Percentiles rank a stretch among this genome's conserved stretches.
Conservation (phyloP, 768 basidiomycete species). For the Paxillus involutus region DNA sequence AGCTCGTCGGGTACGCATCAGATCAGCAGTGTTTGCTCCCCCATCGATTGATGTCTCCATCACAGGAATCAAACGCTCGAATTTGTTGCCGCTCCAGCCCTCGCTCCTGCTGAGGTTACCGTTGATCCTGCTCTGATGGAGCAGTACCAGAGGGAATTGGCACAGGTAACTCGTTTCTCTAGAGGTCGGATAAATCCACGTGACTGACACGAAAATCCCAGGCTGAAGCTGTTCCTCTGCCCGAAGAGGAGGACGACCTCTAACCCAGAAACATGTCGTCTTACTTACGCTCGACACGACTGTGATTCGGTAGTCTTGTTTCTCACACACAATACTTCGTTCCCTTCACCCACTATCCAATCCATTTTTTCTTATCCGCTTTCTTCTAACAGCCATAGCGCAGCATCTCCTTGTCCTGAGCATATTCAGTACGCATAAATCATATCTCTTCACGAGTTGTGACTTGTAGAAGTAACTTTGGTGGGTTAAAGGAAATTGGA, state of each 20-base stretch:
- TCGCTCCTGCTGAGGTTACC: constrained; percentile 89
- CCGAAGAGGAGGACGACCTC: constrained; percentile 94
- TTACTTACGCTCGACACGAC: constrained; percentile 19
- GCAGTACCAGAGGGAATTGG: constrained; percentile 78
- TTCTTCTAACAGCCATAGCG: constrained; percentile 25
- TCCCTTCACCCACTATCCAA: constrained; percentile 17
- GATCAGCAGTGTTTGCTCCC: not conserved
- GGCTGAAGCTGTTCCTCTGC: constrained; percentile 92
- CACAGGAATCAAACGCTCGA: constrained; percentile 81
- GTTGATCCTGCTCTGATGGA: constrained; percentile 79
- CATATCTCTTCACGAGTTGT: constrained; percentile 7
- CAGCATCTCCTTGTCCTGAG: constrained; percentile 23
- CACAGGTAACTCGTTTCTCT: constrained; percentile 43
- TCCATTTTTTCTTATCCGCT: constrained; percentile 13
- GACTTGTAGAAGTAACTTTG: constrained; percentile 1
- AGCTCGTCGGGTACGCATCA: constrained; percentile 84
- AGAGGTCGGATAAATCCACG: not conserved
- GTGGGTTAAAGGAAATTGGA: constrained; percentile 5
- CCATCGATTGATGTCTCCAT: not conserved
- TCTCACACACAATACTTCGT: constrained; percentile 16
- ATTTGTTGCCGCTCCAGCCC: constrained; percentile 95
- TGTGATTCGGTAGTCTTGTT: constrained; percentile 19
- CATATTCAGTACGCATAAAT: constrained; percentile 23
- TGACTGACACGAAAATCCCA: constrained; percentile 29
- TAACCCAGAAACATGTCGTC: constrained; percentile 36